Evolutionary conservation across 1,284 basidiomycete species (phyloP), one percentile per base, ranked within the genome.

Genomic region (Leccinum griseonigrum): DNA sequence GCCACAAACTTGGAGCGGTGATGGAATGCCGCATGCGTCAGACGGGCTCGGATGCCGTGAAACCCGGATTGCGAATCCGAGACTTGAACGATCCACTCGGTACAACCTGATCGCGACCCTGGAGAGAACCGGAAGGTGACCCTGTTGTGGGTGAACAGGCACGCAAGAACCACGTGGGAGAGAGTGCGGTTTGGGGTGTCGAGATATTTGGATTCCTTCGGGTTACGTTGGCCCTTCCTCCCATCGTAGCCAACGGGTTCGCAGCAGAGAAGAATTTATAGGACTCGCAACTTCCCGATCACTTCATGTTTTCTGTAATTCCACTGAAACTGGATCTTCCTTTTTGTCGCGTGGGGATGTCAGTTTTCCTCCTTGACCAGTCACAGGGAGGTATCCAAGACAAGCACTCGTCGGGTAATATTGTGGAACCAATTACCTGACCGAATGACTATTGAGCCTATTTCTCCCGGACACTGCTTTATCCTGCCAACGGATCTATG

Each of bases 401-500:
- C 60, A 61, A 36, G 8, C 34, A 16, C 8, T 48, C 46, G 13
- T 14, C 18, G 52, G 59, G 56, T 65, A 68, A 70, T 61, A 22
- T 22, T 22, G 64, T 60, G 36, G 62, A 57, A 31, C 32, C 59
- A 62, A 61, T 66, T 58, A 36, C 36, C 16, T 28, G 26, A 50
- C 48, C 14, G 48, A 28, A 26, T 50, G 26, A 28, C 32, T 26
- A 55, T 55, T 60, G 67, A 54, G 58, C 60, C 61, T 71, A 57
- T 56, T 73, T 63, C 64, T 58, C 52, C 67, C 66, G 70, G 65
- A 38, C 48, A 70, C 61, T 71, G 67, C 63, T 48, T 48, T 63
- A 67, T 64, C 60, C 54, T 64, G 69, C 57, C 63, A 74, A 64
- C 74, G 67, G 71, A 74, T 75, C 74, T 70, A 64, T 68, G 67